These are phyloP conservation scores for Peronospora belbahrii DNA, from an alignment of 352 stramenopile species.

Conservation along the genomic window DNA sequence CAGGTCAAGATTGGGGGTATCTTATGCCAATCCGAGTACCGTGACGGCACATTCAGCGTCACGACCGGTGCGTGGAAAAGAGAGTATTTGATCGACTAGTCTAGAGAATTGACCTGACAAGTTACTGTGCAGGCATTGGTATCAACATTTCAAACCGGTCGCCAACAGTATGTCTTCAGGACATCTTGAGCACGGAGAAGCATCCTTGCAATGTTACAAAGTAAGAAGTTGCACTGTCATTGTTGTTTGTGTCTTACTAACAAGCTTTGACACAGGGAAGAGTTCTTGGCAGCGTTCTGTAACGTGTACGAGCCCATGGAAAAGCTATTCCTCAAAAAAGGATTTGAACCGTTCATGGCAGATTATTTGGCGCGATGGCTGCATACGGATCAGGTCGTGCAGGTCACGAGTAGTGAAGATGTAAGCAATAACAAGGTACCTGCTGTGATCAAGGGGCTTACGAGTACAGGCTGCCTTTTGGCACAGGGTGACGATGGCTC, in stretches of 20 bases:
- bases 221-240: constrained; percentile 23
- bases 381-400: constrained; percentile 77
- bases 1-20: constrained; percentile 87
- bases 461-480: constrained; percentile 68
- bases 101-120: constrained; percentile 19
- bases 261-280: constrained; percentile 41
- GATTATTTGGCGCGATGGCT: constrained; percentile 83
- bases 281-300: constrained; percentile 82
- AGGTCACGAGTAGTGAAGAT: constrained; percentile 55
- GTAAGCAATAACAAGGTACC: constrained; percentile 31
- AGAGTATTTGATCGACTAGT: neutral
- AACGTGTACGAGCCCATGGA: constrained; percentile 86
- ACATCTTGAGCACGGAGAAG: constrained; percentile 55
- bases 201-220: constrained; percentile 67
- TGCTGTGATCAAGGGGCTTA: constrained; percentile 74
- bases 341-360: constrained; percentile 79
- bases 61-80: constrained; percentile 51
- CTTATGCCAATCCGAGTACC: constrained; percentile 84
- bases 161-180: constrained; percentile 83
- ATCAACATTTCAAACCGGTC: constrained; percentile 87
- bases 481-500: constrained; percentile 50
- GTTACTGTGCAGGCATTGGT: constrained; percentile 48
- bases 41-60: constrained; percentile 68
- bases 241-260: constrained; percentile 5
- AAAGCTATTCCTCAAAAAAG: constrained; percentile 63